A percentile compares a stretch with the other conserved stretches of the same genome.
phyloP scores from a whole-genome alignment of 2,329 filamentous ascomycete genomes.

The Rhytidhysteron rufulum region DNA sequence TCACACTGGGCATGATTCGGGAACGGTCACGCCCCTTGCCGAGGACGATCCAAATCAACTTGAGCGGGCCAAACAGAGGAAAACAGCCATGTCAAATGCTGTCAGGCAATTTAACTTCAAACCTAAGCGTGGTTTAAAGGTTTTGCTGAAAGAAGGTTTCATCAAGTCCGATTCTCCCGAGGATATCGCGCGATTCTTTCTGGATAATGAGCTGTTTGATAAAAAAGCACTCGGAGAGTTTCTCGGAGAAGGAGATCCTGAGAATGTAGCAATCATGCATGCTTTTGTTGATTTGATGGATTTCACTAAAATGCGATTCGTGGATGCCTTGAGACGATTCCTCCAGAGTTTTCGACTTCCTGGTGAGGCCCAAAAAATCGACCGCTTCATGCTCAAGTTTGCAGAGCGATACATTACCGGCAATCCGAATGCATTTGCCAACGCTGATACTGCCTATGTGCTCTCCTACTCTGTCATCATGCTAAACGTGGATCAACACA shows the following conservation, averaged over 20 bases:
- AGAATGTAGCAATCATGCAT: conserved; percentile 97
- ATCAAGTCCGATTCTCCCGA: conserved; percentile 73
- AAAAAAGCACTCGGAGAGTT: conserved; percentile 93
- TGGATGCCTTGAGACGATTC: conserved; percentile 86
- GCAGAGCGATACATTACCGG: conserved; percentile 92
- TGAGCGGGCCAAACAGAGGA: conserved; percentile 91
- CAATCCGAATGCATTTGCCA: conserved; percentile 96
- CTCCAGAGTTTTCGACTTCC: conserved; percentile 92
- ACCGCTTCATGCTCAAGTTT: conserved; percentile 99
- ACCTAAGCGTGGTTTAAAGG: conserved; percentile 87
- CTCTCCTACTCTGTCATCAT: conserved; percentile 94
- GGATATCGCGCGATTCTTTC: conserved; percentile 80
- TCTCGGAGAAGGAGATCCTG: conserved; percentile 85
- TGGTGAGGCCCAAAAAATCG: conserved; percentile 96
- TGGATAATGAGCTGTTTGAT: conserved; percentile 78
- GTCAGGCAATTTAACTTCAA: conserved; percentile 97
- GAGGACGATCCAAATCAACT: conserved; percentile 92
- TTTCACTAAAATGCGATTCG: conserved; percentile 85
- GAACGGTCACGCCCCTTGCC: conserved; percentile 39
- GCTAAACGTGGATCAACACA: conserved; percentile 95
- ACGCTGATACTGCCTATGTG: conserved; percentile 96
- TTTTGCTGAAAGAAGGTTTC: conserved; percentile 79
- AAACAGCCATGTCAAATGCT: conserved; percentile 86
- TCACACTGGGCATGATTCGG: conserved; percentile 50
- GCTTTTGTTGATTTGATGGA: conserved; percentile 96